These are phyloP conservation scores for Cordyceps cicadae DNA, from an alignment of 2,329 filamentous ascomycete species.

Conservation along the genomic window DNA sequence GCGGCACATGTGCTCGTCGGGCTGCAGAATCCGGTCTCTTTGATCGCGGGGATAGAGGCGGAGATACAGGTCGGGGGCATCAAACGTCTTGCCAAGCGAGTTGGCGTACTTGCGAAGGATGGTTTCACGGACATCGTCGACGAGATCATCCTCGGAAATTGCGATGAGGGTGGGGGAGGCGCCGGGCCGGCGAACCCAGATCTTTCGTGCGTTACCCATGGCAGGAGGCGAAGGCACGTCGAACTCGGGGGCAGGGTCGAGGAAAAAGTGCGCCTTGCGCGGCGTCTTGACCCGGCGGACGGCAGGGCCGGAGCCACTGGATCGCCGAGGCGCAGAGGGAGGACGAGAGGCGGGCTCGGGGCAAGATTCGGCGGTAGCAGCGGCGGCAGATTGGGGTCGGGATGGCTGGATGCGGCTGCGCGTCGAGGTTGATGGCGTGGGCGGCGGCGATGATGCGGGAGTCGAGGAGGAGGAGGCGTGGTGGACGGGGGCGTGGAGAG, in stretches of 20 bases:
- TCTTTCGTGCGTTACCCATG: conserved; percentile 62
- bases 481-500: conserved; percentile 16
- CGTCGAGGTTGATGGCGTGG: not conserved
- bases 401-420: not conserved
- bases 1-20: conserved; percentile 74
- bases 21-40: conserved; percentile 64
- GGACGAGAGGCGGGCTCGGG: not conserved
- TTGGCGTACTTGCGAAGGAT: conserved; percentile 92
- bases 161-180: conserved; percentile 82
- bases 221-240: conserved; percentile 19
- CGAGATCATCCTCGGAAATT: conserved; percentile 78
- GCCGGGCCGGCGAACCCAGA: conserved; percentile 87
- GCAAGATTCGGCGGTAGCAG: not conserved
- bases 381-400: not conserved
- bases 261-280: conserved; percentile 11
- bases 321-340: not conserved
- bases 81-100: conserved; percentile 78
- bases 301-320: conserved; percentile 21
- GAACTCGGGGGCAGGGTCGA: conserved; percentile 25
- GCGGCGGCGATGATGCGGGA: not conserved
- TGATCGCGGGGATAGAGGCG: conserved; percentile 66
- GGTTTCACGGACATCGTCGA: conserved; percentile 89
- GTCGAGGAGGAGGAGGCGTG: conserved; percentile 13
- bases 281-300: conserved; percentile 15
- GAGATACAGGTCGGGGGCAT: conserved; percentile 80